Evolutionary conservation across 495 filamentous ascomycete genomes (phyloP).

Genomic region (Penicillium macrosclerotiorum): DNA sequence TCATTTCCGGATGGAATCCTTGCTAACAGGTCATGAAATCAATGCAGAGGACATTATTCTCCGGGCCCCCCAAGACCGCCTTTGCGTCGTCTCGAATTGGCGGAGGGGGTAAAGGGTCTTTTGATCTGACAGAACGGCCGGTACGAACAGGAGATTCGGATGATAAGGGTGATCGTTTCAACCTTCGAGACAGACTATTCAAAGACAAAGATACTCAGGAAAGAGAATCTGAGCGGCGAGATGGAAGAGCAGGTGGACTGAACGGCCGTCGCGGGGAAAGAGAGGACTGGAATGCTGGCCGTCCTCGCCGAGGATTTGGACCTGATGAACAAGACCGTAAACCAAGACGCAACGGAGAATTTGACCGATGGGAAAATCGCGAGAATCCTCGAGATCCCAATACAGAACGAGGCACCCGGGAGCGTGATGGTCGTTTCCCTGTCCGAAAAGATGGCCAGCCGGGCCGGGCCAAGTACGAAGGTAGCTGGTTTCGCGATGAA

Average conservation of each 20-base stretch:
- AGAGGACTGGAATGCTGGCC: conserved; percentile 59
- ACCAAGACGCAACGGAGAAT: conserved; percentile 60
- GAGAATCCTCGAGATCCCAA: conserved; percentile 48
- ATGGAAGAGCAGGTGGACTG: conserved; percentile 32
- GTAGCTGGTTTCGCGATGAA: conserved; percentile 57
- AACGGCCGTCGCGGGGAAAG: conserved; percentile 49
- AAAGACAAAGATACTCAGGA: conserved; percentile 48
- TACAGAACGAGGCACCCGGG: conserved; percentile 38
- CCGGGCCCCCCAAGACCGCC: conserved; percentile 81
- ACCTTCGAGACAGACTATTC: conserved; percentile 54
- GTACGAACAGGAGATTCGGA: conserved; percentile 48
- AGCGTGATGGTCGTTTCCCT: conserved; percentile 49
- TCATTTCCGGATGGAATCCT: neutral
- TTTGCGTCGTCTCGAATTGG: conserved; percentile 75
- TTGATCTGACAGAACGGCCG: conserved; percentile 45
- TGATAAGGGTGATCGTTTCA: conserved; percentile 59
- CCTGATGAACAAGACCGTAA: conserved; percentile 55
- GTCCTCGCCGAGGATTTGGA: conserved; percentile 51
- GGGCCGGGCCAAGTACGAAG: conserved; percentile 50
- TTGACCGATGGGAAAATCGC: conserved; percentile 53
- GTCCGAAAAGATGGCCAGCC: conserved; percentile 45
- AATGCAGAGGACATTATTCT: conserved; percentile 83
- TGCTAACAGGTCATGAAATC: conserved; percentile 17
- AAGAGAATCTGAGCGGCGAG: conserved; percentile 42
- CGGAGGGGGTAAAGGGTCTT: conserved; percentile 46